Percentiles rank a stretch among this genome's conserved stretches.
Conservation (phyloP, 192 early-diverging fungal genomes). For the Coemansia guatemalensis region DNA sequence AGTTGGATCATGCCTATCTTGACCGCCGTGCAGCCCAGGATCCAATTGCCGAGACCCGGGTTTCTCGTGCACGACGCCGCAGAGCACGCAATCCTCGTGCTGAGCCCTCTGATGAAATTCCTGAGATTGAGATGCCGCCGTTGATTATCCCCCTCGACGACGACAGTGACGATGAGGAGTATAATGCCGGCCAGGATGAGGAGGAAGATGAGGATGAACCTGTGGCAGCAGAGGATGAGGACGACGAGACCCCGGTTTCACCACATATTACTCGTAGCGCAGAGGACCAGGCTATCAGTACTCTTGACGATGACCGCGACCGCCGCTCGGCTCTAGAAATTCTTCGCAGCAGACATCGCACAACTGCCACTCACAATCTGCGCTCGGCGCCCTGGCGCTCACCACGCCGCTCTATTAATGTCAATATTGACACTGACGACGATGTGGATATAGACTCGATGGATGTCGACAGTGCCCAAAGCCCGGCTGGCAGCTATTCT, state of each 20-base stretch:
- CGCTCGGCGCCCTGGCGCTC: constrained; percentile 12
- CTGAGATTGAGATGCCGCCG: constrained; percentile 45
- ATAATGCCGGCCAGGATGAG: constrained; percentile 51
- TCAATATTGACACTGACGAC: constrained; percentile 3
- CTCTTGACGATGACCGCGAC: constrained; percentile 12
- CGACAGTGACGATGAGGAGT: constrained; percentile 64
- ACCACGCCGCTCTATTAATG: constrained; percentile 3
- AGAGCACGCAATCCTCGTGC: constrained; percentile 14
- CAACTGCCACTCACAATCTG: constrained; percentile 11
- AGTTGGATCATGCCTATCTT: constrained; percentile 53
- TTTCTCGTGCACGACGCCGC: constrained; percentile 11
- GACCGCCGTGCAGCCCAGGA: constrained; percentile 34
- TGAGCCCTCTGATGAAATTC: constrained; percentile 13
- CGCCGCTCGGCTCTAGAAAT: constrained; percentile 35
- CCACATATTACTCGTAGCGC: neutral
- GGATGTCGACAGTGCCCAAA: constrained; percentile 9
- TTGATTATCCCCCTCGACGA: constrained; percentile 58
- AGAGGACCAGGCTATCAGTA: neutral
- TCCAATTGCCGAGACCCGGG: constrained; percentile 25
- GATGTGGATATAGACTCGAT: constrained; percentile 1
- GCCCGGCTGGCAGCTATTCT: neutral
- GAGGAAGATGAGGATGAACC: constrained; percentile 56
- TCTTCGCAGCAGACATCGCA: constrained; percentile 36
- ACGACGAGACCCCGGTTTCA: neutral
- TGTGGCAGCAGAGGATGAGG: constrained; percentile 47